Evolutionary conservation across 352 stramenopile species (phyloP).

Genomic region (Phytophthora idaei): DNA sequence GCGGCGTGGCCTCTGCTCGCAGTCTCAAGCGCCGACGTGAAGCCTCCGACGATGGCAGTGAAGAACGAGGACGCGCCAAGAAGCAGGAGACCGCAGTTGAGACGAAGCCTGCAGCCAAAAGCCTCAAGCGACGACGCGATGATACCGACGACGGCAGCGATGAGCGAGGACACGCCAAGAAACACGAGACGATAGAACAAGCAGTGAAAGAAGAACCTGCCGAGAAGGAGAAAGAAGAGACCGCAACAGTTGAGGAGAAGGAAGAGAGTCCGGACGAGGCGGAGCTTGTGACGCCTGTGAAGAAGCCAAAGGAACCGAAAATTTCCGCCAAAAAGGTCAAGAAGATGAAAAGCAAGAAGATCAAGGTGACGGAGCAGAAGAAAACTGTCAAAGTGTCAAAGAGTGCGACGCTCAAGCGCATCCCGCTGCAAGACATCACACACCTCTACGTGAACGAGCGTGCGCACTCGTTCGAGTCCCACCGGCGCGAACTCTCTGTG

Average conservation of each 20-base stretch:
- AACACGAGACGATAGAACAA: slow-evolving; percentile 5
- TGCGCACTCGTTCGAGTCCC: slow-evolving; percentile 17
- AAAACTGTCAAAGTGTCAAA: slow-evolving; percentile 30
- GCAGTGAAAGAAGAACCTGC: background rate
- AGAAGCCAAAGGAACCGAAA: slow-evolving; percentile 35
- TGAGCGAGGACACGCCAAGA: slow-evolving; percentile 18
- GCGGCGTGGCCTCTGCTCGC: slow-evolving; percentile 14
- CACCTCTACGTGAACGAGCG: slow-evolving; percentile 63
- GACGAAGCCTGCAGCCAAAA: slow-evolving; percentile 2
- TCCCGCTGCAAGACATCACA: slow-evolving; percentile 70
- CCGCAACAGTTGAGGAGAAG: background rate
- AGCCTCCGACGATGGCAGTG: slow-evolving; percentile 9
- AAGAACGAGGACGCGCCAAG: slow-evolving; percentile 20
- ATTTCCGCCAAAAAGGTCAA: slow-evolving; percentile 37
- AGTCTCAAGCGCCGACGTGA: slow-evolving; percentile 22
- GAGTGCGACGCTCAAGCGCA: slow-evolving; percentile 38
- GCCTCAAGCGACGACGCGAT: slow-evolving; percentile 14
- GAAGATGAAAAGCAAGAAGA: slow-evolving; percentile 28
- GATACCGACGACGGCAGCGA: slow-evolving; percentile 6
- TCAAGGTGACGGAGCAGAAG: slow-evolving; percentile 17
- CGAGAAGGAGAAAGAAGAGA: background rate
- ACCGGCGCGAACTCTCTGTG: slow-evolving; percentile 26
- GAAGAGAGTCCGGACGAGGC: slow-evolving; percentile 6
- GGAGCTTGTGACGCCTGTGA: slow-evolving; percentile 27
- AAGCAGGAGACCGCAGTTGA: slow-evolving; percentile 18